A percentile compares a stretch with the other conserved stretches of the same genome.
Evolutionary conservation across 208 protist species (phyloP).

Genomic region (Sergeia podlipaevii): DNA sequence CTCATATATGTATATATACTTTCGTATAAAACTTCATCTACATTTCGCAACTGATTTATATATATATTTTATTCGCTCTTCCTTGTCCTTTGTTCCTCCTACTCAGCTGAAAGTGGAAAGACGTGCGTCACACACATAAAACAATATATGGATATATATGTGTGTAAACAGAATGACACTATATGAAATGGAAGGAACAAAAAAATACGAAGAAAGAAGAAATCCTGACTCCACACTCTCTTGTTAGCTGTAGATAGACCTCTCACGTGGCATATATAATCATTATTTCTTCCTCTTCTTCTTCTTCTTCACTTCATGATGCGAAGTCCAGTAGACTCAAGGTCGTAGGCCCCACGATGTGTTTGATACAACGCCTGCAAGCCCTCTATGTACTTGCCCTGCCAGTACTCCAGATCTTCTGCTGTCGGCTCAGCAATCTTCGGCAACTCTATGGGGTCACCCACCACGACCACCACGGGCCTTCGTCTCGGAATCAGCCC

Average conservation of each 20-base stretch:
- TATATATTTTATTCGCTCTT: no score
- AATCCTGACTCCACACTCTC: no score
- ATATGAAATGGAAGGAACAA: neutral
- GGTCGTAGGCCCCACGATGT: constrained; percentile 66
- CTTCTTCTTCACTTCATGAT: constrained; percentile 33
- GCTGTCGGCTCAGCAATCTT: constrained; percentile 56
- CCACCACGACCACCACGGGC: constrained; percentile 81
- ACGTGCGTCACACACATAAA: neutral
- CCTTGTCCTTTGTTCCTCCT: no score
- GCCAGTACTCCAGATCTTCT: constrained; percentile 68
- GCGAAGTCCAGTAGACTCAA: constrained; percentile 59
- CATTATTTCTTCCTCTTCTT: neutral
- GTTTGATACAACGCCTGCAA: constrained; percentile 69
- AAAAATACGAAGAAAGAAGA: neutral
- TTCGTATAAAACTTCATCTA: no score
- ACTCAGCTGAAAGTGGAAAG: neutral
- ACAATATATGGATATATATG: neutral
- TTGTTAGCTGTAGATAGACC: neutral
- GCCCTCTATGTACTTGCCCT: constrained; percentile 67
- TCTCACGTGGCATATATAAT: neutral
- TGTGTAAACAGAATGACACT: neutral
- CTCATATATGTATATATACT: no score
- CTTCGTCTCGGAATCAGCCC: constrained; percentile 67
- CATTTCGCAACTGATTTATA: no score
- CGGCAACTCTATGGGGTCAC: constrained; percentile 64